Conservation (phyloP, 2,329 filamentous ascomycete species). For the Verticillium albo-atrum region DNA sequence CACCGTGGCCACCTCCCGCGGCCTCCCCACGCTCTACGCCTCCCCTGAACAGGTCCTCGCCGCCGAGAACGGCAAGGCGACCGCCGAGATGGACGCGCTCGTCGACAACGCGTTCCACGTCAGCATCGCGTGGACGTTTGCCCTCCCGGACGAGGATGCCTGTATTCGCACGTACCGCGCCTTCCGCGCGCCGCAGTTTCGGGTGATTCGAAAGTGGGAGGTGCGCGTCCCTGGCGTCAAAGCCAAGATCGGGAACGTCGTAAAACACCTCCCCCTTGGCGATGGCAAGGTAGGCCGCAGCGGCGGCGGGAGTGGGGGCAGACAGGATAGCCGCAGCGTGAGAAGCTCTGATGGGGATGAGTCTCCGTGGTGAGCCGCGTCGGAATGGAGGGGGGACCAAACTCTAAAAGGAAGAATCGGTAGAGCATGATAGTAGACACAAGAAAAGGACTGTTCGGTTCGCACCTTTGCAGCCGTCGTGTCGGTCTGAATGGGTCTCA, state of each 20-base stretch:
- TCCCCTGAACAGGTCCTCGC: background rate
- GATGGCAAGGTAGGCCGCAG: background rate
- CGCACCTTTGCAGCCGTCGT: no score
- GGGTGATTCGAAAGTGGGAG: constrained; percentile 32
- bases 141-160: constrained; percentile 42
- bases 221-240: constrained; percentile 61
- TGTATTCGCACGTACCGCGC: constrained; percentile 27
- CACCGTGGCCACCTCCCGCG: constrained; percentile 49
- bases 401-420: no score
- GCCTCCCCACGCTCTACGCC: constrained; percentile 67
- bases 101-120: constrained; percentile 67
- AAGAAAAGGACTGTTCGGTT: no score
- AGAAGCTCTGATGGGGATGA: background rate
- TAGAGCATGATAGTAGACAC: no score
- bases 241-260: constrained; percentile 68
- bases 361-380: background rate
- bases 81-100: constrained; percentile 10
- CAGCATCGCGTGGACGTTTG: constrained; percentile 81
- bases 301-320: background rate
- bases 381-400: no score
- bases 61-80: constrained; percentile 11
- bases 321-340: background rate
- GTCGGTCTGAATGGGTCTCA: no score
- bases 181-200: constrained; percentile 16
- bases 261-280: constrained; percentile 45